Evolutionary conservation across 306 rosid species (phyloP), one percentile per base, ranked within the genome.

Genomic region (Gleditsia sinensis): DNA sequence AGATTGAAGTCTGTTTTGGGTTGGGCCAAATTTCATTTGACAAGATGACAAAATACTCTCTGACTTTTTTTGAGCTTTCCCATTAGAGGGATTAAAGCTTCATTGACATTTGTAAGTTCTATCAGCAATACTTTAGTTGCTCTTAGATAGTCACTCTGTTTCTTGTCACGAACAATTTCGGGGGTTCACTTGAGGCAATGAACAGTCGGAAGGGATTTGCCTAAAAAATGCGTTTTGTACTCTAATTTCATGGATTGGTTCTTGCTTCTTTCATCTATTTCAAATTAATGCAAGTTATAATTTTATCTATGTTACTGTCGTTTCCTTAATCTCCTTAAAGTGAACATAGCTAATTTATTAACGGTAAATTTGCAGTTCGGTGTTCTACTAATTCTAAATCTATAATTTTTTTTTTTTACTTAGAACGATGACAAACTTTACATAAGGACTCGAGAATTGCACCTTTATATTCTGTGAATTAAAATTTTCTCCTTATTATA

Each of bases 61-160:
- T 80, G 85, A 81, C 78, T 61, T 76, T 72, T n/a, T 72, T 20
- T 45, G 59, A 80, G 69, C 30, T 78, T 78, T 74, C 74, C 53
- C 62, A 82, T 56, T 78, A 1, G 74, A 46, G 54, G 80, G 39
- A 66, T 13, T 75, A 56, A 5, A 74, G 82, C 66, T 72, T 67
- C 53, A 51, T 67, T 20, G 25, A 43, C 20, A 62, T 16, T 55
- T 62, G 36, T 16, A 34, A 39, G 64, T 77, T 74, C 33, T 69
- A 32, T 40, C 78, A 55, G 64, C 72, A 80, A 43, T 42, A 60
- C 48, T 28, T 61, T 45, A 48, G 39, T 66, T 63, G 27, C 69
- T 67, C n/a, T 78, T 69, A 56, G 75, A 64, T 54, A 40, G 56
- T 58, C 37, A 30, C 70, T 73, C 37, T 14, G 36, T 33, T 32